phyloP scores from a whole-genome alignment of 805 yeast species.

The Saturnispora serradocipensis region DNA sequence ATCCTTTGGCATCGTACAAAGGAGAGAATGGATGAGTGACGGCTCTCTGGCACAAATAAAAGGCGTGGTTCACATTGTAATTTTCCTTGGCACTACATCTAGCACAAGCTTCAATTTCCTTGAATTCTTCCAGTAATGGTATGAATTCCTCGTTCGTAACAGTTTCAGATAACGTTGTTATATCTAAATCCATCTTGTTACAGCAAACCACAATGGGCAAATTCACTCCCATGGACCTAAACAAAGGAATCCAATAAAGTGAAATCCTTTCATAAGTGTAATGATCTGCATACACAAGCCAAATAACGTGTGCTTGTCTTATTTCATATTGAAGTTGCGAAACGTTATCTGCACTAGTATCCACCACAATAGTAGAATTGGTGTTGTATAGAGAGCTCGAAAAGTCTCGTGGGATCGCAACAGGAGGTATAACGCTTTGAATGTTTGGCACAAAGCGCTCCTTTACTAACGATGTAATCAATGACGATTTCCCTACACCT shows the following conservation, averaged over 20 bases:
- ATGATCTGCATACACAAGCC: slow-evolving; percentile 92
- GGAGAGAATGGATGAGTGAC: slow-evolving; percentile 92
- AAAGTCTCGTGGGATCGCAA: slow-evolving; percentile 71
- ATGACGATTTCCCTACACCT: slow-evolving; percentile 75
- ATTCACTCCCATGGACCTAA: slow-evolving; percentile 88
- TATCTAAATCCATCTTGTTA: slow-evolving; percentile 37
- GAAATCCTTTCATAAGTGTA: slow-evolving; percentile 90
- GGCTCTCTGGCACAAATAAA: slow-evolving; percentile 87
- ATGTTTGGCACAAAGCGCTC: slow-evolving; percentile 71
- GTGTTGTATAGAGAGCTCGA: slow-evolving; percentile 51
- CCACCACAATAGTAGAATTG: slow-evolving; percentile 63
- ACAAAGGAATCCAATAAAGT: slow-evolving; percentile 88
- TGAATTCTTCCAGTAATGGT: slow-evolving; percentile 80
- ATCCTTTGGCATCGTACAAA: slow-evolving; percentile 83
- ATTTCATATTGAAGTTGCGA: slow-evolving; percentile 58
- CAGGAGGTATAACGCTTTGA: slow-evolving; percentile 73
- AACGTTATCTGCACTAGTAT: slow-evolving; percentile 66
- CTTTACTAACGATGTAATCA: slow-evolving; percentile 73
- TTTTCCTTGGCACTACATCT: slow-evolving; percentile 80
- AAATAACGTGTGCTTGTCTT: slow-evolving; percentile 78
- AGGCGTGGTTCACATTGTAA: slow-evolving; percentile 82
- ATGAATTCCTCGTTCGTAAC: slow-evolving; percentile 68
- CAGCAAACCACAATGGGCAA: slow-evolving; percentile 88
- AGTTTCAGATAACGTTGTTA: slow-evolving; percentile 30
- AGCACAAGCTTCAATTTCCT: slow-evolving; percentile 89